Percentiles rank a stretch among this genome's conserved stretches.
These are phyloP conservation scores for Smallanthus sonchifolius DNA, from an alignment of 129 eudicot species.

Conservation along the genomic window DNA sequence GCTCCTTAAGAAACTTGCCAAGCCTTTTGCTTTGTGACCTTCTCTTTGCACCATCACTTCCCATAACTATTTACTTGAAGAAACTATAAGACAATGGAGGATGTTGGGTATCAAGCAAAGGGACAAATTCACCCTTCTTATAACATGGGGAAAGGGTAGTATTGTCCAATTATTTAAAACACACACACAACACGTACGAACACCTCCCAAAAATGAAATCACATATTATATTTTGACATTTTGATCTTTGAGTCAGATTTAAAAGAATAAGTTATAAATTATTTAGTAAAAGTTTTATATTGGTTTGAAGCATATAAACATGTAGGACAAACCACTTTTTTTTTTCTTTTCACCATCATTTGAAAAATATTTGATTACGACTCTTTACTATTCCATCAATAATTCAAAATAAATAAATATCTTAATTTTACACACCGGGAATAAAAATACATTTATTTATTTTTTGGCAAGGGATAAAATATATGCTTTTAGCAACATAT, in stretches of 20 bases:
- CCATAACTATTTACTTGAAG: conserved; percentile 20
- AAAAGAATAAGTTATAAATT: background rate
- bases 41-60: conserved; percentile 30
- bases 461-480: background rate
- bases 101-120: conserved; percentile 19
- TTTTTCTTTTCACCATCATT: conserved; percentile 1
- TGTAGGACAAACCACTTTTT: conserved; percentile 15
- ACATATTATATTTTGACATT: conserved; percentile 1
- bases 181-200: background rate
- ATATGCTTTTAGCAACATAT: background rate
- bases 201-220: conserved; percentile 1
- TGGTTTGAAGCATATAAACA: background rate
- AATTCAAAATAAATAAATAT: background rate
- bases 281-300: background rate
- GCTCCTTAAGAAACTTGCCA: conserved; percentile 47
- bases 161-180: conserved; percentile 27
- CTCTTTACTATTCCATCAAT: background rate
- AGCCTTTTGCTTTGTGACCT: conserved; percentile 40
- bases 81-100: conserved; percentile 7
- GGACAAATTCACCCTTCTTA: conserved; percentile 28
- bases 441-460: background rate
- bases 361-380: background rate
- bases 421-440: background rate
- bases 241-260: conserved; percentile 13
- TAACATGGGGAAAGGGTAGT: conserved; percentile 29